Evolutionary conservation across 2,329 filamentous ascomycete species (phyloP).

Genomic region (Cylindrodendrum hubeiense): DNA sequence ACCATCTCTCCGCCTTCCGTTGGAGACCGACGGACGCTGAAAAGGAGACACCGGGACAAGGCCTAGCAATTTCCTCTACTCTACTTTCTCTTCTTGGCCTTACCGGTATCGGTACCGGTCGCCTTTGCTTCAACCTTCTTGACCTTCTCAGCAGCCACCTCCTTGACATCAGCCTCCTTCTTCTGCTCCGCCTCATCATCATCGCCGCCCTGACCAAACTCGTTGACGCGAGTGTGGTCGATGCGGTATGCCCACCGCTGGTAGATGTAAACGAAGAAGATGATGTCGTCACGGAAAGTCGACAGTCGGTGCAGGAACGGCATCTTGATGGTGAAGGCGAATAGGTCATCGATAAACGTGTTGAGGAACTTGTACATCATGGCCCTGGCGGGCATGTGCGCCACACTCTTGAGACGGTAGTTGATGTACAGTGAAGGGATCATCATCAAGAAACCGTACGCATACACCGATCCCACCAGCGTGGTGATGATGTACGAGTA

Average conservation of each 20-base stretch:
- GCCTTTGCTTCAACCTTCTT: conserved; percentile 57
- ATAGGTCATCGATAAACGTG: conserved; percentile 98
- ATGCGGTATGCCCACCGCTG: conserved; percentile 93
- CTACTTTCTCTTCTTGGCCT: conserved; percentile 58
- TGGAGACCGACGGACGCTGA: not conserved
- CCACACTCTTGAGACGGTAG: conserved; percentile 94
- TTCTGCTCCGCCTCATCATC: conserved; percentile 61
- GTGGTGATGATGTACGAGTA: conserved; percentile 97
- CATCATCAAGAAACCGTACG: conserved; percentile 99
- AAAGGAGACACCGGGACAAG: not conserved
- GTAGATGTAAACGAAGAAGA: conserved; percentile 98
- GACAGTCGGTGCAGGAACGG: conserved; percentile 91
- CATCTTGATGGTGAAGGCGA: conserved; percentile 99
- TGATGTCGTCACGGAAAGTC: conserved; percentile 93
- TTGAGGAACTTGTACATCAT: conserved; percentile 99
- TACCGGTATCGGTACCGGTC: conserved; percentile 63
- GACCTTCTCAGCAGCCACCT: conserved; percentile 52
- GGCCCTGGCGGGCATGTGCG: conserved; percentile 95
- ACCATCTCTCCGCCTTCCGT: not conserved
- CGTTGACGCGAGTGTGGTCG: conserved; percentile 93
- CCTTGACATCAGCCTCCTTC: conserved; percentile 51
- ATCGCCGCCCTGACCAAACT: conserved; percentile 99
- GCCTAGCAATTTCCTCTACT: not conserved
- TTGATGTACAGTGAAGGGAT: conserved; percentile 98
- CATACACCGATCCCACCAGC: conserved; percentile 94